These are phyloP conservation scores for Sungouiozyma intestinalis DNA, from an alignment of 805 yeast species.

Conservation along the genomic window DNA sequence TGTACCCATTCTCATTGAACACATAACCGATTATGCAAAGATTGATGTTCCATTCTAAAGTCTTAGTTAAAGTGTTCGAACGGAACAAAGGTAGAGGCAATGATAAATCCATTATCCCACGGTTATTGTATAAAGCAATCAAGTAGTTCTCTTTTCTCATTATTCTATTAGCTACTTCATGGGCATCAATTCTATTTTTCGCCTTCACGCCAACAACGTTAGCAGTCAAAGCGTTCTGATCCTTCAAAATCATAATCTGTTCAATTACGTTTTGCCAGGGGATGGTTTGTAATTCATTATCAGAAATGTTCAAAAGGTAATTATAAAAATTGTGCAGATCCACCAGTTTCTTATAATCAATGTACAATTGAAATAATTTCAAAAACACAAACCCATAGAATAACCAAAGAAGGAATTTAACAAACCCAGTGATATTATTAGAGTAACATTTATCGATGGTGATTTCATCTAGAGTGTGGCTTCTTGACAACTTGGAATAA, in stretches of 20 bases:
- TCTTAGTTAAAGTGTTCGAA: conserved; percentile 53
- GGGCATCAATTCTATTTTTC: conserved; percentile 75
- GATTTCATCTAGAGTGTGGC: conserved; percentile 28
- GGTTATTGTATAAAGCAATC: conserved; percentile 76
- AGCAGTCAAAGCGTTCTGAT: conserved; percentile 57
- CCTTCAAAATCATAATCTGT: conserved; percentile 60
- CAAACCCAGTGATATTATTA: conserved; percentile 36
- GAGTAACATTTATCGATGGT: conserved; percentile 30
- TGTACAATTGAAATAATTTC: conserved; percentile 44
- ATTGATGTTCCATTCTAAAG: conserved; percentile 90
- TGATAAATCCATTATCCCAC: conserved; percentile 54
- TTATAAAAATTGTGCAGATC: conserved; percentile 73
- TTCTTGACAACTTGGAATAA: conserved; percentile 35
- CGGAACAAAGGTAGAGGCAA: conserved; percentile 42
- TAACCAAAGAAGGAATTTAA: conserved; percentile 54
- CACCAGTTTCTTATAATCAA: conserved; percentile 53
- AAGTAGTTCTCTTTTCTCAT: conserved; percentile 93
- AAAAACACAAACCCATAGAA: conserved; percentile 45
- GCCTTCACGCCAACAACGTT: conserved; percentile 50
- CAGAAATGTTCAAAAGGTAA: conserved; percentile 58
- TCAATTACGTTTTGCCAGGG: conserved; percentile 85
- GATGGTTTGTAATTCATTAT: conserved; percentile 81
- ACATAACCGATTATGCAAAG: conserved; percentile 79
- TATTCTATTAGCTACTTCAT: conserved; percentile 87
- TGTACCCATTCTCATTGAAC: conserved; percentile 74